Base-by-base conservation (phyloP, 495 filamentous ascomycete genomes). In the Glonium stellatum region DNA sequence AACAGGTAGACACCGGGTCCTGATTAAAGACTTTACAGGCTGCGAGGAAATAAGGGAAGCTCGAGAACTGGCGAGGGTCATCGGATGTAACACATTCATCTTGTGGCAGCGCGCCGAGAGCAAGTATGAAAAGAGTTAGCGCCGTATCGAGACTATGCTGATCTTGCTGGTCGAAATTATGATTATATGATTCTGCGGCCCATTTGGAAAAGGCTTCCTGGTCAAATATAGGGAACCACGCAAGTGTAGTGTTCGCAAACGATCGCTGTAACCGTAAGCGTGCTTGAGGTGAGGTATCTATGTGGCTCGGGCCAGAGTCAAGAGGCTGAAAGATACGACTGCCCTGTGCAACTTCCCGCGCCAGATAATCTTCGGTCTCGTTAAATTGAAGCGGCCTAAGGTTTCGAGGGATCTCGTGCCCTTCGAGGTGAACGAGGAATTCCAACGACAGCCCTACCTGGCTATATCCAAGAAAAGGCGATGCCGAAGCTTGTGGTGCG, bases 141-240 rank as follows among this genome's bases (percentile, higher is more conserved):
- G 13, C 2, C 1, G 48, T 23, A 2, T 52, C 21, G 6, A 2
- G 27, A 13, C 1, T 23, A 23, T 23, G 48, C 21, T 15, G 48
- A 25, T 34, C 13, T 13, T 23, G 48, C 21, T 1, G 13, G 10
- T 13, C 4, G 21, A 52, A 52, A 15, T 21, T 21, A 23, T 52
- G 2, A 52, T 52, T 52, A 52, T n/a, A 15, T 2, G 12, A 1
- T 34, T 52, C 13, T n/a, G 48, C 27, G 13, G 12, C 27, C 27
- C 12, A 34, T 52, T 52, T 34, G 48, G 27, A 23, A 52, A 23
- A 52, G 48, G 48, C 21, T 3, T 52, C 48, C 21, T 4, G 48
- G 21, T 52, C 48, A 34, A 52, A 52, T 52, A 52, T 12, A 21
- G 48, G 48, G 27, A 52, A 52, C 48, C 48, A 52, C 13, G 48